Conservation (phyloP, 768 basidiomycete genomes). For the Kockovaella imperatae region DNA sequence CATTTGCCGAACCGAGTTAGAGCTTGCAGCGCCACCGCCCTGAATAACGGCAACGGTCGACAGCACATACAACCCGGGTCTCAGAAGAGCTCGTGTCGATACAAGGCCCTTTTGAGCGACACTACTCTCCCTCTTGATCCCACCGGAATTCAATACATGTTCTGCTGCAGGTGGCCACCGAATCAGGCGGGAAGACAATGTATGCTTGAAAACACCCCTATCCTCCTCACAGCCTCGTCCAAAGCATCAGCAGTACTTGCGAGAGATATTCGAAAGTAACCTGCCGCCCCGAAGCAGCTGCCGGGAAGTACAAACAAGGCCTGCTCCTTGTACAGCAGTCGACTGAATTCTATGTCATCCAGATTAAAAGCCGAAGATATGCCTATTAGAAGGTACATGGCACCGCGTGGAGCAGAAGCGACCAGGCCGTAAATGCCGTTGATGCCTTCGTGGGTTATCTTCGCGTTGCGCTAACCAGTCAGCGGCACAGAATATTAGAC, state of each 20-base stretch:
- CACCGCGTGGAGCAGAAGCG: slow-evolving; percentile 24
- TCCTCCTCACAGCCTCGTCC: slow-evolving; percentile 32
- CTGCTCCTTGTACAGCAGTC: slow-evolving; percentile 36
- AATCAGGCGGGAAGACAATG: too few relatives aligned
- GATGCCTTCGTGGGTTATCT: slow-evolving; percentile 22
- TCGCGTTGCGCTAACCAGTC: slow-evolving; percentile 21
- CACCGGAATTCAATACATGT: too few relatives aligned
- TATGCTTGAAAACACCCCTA: slow-evolving; percentile 32
- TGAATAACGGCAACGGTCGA: too few relatives aligned
- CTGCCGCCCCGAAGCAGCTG: slow-evolving; percentile 32
- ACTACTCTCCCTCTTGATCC: too few relatives aligned
- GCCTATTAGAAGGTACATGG: slow-evolving; percentile 38
- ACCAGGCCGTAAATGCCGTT: slow-evolving; percentile 28
- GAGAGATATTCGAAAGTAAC: slow-evolving; percentile 37
- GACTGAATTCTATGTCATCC: slow-evolving; percentile 40
- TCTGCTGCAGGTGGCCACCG: too few relatives aligned
- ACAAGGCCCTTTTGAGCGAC: too few relatives aligned
- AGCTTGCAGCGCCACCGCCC: too few relatives aligned
- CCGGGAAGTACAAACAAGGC: slow-evolving; percentile 41
- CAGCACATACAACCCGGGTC: too few relatives aligned
- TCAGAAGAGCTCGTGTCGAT: too few relatives aligned
- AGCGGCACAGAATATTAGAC: not conserved
- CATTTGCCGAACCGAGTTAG: too few relatives aligned
- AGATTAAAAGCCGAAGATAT: slow-evolving; percentile 25
- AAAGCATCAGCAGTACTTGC: slow-evolving; percentile 32